phyloP scores from a whole-genome alignment of 306 rosid genomes.

The Ormosia semicastrata region DNA sequence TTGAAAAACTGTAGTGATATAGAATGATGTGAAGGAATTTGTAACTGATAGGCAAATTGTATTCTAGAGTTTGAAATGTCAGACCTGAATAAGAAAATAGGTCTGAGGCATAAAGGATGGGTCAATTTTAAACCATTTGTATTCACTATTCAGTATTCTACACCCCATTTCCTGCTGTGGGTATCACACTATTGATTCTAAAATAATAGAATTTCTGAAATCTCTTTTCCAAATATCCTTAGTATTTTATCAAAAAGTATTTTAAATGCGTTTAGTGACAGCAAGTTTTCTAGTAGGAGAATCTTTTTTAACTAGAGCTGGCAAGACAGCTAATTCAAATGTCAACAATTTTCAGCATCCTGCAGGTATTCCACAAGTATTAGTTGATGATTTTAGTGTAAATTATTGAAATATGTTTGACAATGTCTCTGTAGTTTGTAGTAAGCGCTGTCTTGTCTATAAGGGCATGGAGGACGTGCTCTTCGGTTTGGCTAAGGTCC shows the following conservation, averaged over 20 bases:
- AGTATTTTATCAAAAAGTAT: too few relatives aligned
- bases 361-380: background rate
- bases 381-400: background rate
- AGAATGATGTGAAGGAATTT: slow-evolving; percentile 17
- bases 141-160: background rate
- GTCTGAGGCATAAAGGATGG: background rate
- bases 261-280: background rate
- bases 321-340: background rate
- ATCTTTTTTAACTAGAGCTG: background rate
- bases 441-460: background rate
- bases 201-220: background rate
- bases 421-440: background rate
- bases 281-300: background rate
- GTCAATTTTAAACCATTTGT: background rate
- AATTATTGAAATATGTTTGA: background rate
- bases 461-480: background rate
- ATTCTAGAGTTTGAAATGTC: background rate
- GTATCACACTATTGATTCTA: background rate
- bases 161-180: background rate
- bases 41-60: slow-evolving; percentile 6
- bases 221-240: background rate
- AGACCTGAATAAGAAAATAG: slow-evolving; percentile 5
- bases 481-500: background rate
- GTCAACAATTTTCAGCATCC: background rate
- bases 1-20: background rate